Evolutionary conservation across 306 rosid species (phyloP), one percentile per base, ranked within the genome.

Genomic region (Sechiopsis laciniata): DNA sequence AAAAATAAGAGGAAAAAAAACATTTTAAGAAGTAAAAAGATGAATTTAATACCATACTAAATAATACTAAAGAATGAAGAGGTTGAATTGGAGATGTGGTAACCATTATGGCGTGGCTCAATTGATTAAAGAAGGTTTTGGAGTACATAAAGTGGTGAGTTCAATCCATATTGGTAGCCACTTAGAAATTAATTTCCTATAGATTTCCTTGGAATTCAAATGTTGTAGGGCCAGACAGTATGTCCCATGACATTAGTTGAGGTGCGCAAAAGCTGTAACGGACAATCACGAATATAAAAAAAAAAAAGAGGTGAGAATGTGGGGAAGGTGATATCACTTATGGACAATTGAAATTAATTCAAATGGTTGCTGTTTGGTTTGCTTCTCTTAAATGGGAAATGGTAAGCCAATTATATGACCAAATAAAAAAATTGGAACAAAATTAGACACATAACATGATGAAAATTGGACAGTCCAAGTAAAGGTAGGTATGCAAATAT

Each of bases 301-400:
- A n/a, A n/a, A n/a, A n/a, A n/a, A n/a, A n/a, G n/a, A n/a, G n/a
- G 24, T 60, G 17, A 9, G 15, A 2, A 24, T 11, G 65, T 60
- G 42, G 17, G 35, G 17, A 26, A 13, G 65, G 16, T 60, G 10
- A 13, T 24, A 11, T 60, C 37, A 60, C 66, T 60, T 12, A 24
- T 60, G 3, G 0, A 4, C 42, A 24, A 26, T 22, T 22, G n/a
- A 61, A 61, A 26, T 13, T 45, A 58, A 14, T 21, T 4, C 63
- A 21, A 58, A 15, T 17, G 6, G 14, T 58, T 58, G 7, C 15
- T 37, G 8, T 12, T 40, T 40, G 6, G 46, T 64, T 64, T 51
- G 71, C 37, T 64, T 64, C 71, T 40, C 71, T 9, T 64, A 64
- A 40, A 64, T 64, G 71, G 71, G 10, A 64, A 40, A 37, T 14